Base-by-base conservation (phyloP, 2,329 filamentous ascomycete genomes). In the Gnomoniopsis smithogilvyi region DNA sequence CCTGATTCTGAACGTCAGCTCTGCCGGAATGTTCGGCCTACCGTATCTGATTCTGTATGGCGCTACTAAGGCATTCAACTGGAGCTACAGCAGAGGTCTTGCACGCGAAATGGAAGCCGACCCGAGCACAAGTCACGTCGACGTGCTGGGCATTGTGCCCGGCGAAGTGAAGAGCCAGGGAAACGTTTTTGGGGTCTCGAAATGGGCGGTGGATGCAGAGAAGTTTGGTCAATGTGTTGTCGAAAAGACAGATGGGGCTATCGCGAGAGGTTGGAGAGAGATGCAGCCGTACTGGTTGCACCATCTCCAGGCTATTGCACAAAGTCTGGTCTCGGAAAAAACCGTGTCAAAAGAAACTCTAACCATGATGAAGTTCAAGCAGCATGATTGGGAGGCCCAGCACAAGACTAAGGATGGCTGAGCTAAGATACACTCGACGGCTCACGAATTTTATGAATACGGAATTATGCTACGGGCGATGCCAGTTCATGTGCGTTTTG, bases 21-120 rank as follows among this genome's bases (percentile, higher is more conserved):
- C 69, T 7, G 65, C 36, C 12, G 64, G 64, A 24, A 51, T 50
- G 24, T 49, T 67, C 38, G 68, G 69, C 15, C 21, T 68, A 30
- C 71, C 72, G 22, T 69, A 65, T 36, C 61, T 70, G 47, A 65
- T 65, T 19, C 64, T 70, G 58, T 73, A 73, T 60, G 62, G 64
- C 33, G 68, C 64, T 34, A 68, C 67, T 34, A 72, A 72, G 65
- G 69, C 65, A 3, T 72, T 72, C 54, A 67, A 69, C 60, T 64
- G 64, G 26, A 62, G 62, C 12, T 67, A 72, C n/a, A 69, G 65
- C 51, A 62, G 54, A 10, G 67, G 62, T 1, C 59, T 73, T 4
- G 64, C 67, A 7, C 61, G 69, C 19, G 70, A 74, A 57, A 64
- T 72, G 48, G 61, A 56, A n/a, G 58, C 61, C 6, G 53, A 61